phyloP scores from a whole-genome alignment of 2,329 filamentous ascomycete genomes.

The Penicillium sp. region DNA sequence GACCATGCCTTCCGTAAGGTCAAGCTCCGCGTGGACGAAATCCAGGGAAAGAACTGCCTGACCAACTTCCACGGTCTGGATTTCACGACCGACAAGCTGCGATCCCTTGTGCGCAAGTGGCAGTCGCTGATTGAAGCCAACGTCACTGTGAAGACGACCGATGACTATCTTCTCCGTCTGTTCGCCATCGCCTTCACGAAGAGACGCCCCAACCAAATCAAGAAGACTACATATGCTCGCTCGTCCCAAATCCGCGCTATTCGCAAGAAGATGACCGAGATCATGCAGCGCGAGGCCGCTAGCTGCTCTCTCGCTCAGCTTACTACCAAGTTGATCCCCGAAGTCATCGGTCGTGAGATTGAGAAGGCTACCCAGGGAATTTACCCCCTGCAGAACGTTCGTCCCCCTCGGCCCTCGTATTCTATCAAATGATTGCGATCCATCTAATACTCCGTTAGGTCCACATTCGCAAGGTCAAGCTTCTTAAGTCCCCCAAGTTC shows the following conservation, averaged over 20 bases:
- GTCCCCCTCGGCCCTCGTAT: slow-evolving; percentile 31
- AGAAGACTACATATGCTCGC: slow-evolving; percentile 98
- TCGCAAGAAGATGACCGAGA: slow-evolving; percentile 99
- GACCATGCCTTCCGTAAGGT: slow-evolving; percentile 99
- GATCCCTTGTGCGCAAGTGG: slow-evolving; percentile 99
- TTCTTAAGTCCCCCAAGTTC: slow-evolving; percentile 97
- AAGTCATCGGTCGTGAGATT: slow-evolving; percentile 98
- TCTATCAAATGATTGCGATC: slow-evolving; percentile 31
- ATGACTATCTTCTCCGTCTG: slow-evolving; percentile 97
- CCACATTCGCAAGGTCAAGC: slow-evolving; percentile 99
- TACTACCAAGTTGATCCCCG: slow-evolving; percentile 95
- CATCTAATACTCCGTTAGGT: too few species aligned
- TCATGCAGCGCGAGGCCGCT: slow-evolving; percentile 91
- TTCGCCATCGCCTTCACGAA: slow-evolving; percentile 99
- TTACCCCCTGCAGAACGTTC: slow-evolving; percentile 97
- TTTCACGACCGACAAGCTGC: slow-evolving; percentile 99
- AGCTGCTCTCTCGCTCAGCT: slow-evolving; percentile 93
- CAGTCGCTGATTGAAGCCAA: slow-evolving; percentile 99
- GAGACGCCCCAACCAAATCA: slow-evolving; percentile 98
- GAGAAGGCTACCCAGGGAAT: slow-evolving; percentile 99
- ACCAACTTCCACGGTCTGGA: slow-evolving; percentile 99
- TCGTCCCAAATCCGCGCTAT: slow-evolving; percentile 96
- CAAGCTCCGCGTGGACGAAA: slow-evolving; percentile 95
- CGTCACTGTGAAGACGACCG: slow-evolving; percentile 98
- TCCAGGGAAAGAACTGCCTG: slow-evolving; percentile 99